Evolutionary conservation across 78 protist genomes (phyloP).

Genomic region (Dictyostelium capitatum): DNA sequence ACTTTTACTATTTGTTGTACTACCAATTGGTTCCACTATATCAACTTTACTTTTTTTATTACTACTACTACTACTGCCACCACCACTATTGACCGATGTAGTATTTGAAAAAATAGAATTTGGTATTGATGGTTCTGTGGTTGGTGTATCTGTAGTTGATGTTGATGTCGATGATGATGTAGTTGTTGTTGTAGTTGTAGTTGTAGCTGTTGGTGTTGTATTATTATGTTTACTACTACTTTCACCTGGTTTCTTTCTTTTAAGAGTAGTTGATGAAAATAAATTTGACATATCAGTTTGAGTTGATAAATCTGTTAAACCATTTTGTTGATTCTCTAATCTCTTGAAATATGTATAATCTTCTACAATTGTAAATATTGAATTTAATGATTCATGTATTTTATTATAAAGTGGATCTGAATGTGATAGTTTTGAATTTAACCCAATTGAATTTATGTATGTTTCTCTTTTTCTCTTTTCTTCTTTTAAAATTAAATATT

Average conservation of each 20-base stretch:
- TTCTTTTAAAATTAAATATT: slow-evolving; percentile 54
- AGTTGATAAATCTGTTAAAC: not conserved
- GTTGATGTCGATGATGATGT: not conserved
- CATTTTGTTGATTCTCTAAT: not conserved
- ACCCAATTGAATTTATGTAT: not conserved
- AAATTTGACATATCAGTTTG: not conserved
- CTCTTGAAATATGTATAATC: slow-evolving; percentile 26
- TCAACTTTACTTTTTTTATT: not conserved
- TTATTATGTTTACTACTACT: not conserved
- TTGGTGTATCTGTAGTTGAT: not conserved
- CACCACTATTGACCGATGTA: too few relatives aligned
- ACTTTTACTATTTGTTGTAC: not conserved
- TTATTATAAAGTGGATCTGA: slow-evolving; percentile 42
- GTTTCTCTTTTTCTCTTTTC: slow-evolving; percentile 38
- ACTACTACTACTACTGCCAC: not conserved
- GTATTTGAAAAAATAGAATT: not conserved
- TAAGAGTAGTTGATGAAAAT: not conserved
- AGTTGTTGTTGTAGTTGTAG: not conserved
- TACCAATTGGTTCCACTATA: not conserved
- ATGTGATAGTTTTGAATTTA: not conserved
- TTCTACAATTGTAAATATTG: slow-evolving; percentile 8
- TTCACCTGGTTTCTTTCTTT: not conserved
- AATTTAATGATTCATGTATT: slow-evolving; percentile 10
- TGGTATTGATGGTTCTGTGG: not conserved
- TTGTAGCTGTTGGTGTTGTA: not conserved